Percentiles rank a stretch among this genome's conserved stretches.
These are phyloP conservation scores for Penicillium sp. DNA, from an alignment of 2,329 filamentous ascomycete genomes.

Conservation along the genomic window DNA sequence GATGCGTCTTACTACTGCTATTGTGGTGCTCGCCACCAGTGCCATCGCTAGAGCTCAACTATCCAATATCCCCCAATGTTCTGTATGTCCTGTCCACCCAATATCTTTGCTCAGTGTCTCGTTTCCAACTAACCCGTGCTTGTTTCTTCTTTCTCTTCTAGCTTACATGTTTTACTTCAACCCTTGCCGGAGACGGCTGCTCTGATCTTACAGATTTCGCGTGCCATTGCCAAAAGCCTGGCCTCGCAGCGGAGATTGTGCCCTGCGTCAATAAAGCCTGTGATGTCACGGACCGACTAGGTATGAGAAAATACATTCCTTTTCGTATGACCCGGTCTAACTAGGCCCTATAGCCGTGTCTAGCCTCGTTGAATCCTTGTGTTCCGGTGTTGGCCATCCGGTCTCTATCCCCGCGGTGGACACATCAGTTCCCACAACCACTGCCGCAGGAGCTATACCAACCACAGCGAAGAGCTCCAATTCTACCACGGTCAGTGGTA, in stretches of 20 bases:
- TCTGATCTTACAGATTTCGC: slow-evolving; percentile 5
- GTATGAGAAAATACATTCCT: background rate
- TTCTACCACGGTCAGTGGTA: background rate
- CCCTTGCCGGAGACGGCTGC: slow-evolving; percentile 1
- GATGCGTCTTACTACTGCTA: slow-evolving; percentile 1
- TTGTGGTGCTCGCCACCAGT: background rate
- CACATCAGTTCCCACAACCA: slow-evolving; percentile 1
- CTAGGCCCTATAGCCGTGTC: background rate
- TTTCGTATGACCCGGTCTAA: background rate
- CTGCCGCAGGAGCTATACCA: background rate
- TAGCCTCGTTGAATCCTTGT: slow-evolving; percentile 1
- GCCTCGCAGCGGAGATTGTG: slow-evolving; percentile 3
- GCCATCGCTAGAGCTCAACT: background rate
- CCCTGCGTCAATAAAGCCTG: slow-evolving; percentile 4
- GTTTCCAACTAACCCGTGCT: background rate
- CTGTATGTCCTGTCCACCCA: background rate
- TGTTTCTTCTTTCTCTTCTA: background rate
- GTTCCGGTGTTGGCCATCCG: slow-evolving; percentile 2
- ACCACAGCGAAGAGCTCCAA: background rate
- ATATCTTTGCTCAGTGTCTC: background rate
- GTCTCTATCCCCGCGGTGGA: slow-evolving; percentile 1
- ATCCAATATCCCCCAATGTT: slow-evolving; percentile 6
- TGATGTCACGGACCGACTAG: slow-evolving; percentile 1
- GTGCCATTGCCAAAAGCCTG: slow-evolving; percentile 6
- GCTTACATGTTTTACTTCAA: slow-evolving; percentile 2